Conservation (phyloP, 1,139 yeast genomes). For the Yarrowia galli region DNA sequence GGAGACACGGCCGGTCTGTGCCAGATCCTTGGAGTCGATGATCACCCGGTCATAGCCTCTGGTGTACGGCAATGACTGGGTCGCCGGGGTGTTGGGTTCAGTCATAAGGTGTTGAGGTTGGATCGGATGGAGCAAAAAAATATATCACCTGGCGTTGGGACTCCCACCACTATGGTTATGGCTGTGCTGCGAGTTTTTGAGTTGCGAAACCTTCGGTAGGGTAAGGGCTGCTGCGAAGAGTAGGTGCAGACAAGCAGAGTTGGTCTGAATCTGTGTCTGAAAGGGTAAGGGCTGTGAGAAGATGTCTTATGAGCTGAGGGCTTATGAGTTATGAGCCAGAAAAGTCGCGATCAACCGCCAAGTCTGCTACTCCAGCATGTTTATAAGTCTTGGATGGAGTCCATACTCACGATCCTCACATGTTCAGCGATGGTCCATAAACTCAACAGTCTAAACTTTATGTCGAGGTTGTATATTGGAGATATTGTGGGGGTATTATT, state of each 20-base stretch:
- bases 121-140: too few relatives aligned
- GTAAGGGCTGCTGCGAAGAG: background rate
- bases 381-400: too few relatives aligned
- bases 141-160: background rate
- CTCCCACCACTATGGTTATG: too few relatives aligned
- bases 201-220: constrained; percentile 5
- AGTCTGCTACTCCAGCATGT: too few relatives aligned
- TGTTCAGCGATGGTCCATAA: background rate
- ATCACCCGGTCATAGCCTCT: constrained; percentile 37
- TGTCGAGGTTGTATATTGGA: background rate
- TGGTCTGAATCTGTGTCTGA: constrained; percentile 26
- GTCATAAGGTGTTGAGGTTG: constrained; percentile 31
- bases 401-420: too few relatives aligned
- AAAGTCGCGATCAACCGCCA: too few relatives aligned
- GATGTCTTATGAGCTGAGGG: too few relatives aligned
- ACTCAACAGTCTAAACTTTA: constrained; percentile 22
- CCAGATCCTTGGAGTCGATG: constrained; percentile 33
- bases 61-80: constrained; percentile 28
- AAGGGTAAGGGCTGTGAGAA: too few relatives aligned
- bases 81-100: background rate
- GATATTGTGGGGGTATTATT: too few relatives aligned
- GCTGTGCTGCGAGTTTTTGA: background rate
- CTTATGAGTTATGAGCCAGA: too few relatives aligned
- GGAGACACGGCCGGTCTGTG: constrained; percentile 4
- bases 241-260: too few relatives aligned